These are phyloP conservation scores for Pichia kudriavzevii DNA, from an alignment of 1,139 yeast genomes.

Conservation along the genomic window DNA sequence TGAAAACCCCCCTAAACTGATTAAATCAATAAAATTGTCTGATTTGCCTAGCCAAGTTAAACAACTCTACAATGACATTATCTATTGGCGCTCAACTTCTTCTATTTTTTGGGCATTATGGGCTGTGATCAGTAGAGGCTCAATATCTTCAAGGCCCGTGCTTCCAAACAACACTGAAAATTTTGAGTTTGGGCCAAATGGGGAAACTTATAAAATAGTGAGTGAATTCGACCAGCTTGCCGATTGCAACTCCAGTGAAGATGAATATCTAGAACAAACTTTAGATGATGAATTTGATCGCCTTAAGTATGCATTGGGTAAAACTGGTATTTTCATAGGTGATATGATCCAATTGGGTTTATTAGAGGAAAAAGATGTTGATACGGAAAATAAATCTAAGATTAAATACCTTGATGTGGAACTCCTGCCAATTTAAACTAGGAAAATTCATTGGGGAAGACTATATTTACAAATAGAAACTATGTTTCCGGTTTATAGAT, in stretches of 20 bases:
- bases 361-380: slow-evolving; percentile 32
- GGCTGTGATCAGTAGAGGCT: slow-evolving; percentile 57
- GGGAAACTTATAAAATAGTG: slow-evolving; percentile 33
- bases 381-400: slow-evolving; percentile 23
- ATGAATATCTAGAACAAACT: slow-evolving; percentile 35
- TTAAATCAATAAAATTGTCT: slow-evolving; percentile 18
- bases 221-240: not conserved
- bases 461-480: no score
- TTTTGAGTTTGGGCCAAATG: slow-evolving; percentile 37
- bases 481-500: not conserved
- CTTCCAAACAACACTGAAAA: not conserved
- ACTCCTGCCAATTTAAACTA: no score
- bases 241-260: slow-evolving; percentile 20
- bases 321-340: slow-evolving; percentile 64
- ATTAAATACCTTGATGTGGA: slow-evolving; percentile 39
- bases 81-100: slow-evolving; percentile 76
- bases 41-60: slow-evolving; percentile 35
- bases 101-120: slow-evolving; percentile 82
- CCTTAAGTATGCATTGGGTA: slow-evolving; percentile 66
- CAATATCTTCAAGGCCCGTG: slow-evolving; percentile 12
- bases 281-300: slow-evolving; percentile 73
- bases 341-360: slow-evolving; percentile 64
- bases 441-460: no score
- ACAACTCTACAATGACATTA: slow-evolving; percentile 53
- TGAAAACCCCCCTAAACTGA: no score